Evolutionary conservation across 805 yeast species (phyloP).

Genomic region (Suhomyces xylopsoci): DNA sequence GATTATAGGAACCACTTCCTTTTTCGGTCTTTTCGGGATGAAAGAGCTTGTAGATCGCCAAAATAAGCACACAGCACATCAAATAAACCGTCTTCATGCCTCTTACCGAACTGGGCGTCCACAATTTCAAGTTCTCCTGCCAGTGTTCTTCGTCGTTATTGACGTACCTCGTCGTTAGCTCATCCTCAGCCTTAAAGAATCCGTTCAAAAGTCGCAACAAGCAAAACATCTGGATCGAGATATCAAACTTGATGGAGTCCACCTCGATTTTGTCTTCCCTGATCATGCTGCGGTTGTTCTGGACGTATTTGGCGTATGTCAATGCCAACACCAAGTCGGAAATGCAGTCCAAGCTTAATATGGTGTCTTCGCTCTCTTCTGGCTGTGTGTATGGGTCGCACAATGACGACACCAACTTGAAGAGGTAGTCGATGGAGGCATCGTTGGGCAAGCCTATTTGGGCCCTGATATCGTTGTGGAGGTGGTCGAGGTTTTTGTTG

Average conservation of each 20-base stretch:
- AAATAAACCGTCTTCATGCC: conserved; percentile 27
- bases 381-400: conserved; percentile 73
- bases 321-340: conserved; percentile 51
- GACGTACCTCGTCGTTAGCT: conserved; percentile 35
- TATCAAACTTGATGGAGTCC: conserved; percentile 31
- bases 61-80: conserved; percentile 30
- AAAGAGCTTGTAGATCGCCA: conserved; percentile 32
- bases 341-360: conserved; percentile 55
- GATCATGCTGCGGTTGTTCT: conserved; percentile 4
- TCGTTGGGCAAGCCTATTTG: conserved; percentile 1
- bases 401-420: conserved; percentile 15
- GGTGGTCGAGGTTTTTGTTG: conserved; percentile 4
- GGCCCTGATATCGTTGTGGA: conserved; percentile 2
- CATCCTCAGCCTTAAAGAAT: conserved; percentile 43
- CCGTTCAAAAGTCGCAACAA: conserved; percentile 37
- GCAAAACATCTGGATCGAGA: conserved; percentile 32
- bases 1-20: conserved; percentile 23
- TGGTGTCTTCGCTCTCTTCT: conserved; percentile 49
- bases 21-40: conserved; percentile 10
- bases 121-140: conserved; percentile 17
- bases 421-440: conserved; percentile 4
- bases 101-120: conserved; percentile 28
- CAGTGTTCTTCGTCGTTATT: conserved; percentile 36
- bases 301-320: conserved; percentile 7
- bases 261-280: conserved; percentile 11